Percentiles rank a stretch among this genome's conserved stretches.
phyloP scores from a whole-genome alignment of 805 yeast genomes.

The Metschnikowia kofuensis region DNA sequence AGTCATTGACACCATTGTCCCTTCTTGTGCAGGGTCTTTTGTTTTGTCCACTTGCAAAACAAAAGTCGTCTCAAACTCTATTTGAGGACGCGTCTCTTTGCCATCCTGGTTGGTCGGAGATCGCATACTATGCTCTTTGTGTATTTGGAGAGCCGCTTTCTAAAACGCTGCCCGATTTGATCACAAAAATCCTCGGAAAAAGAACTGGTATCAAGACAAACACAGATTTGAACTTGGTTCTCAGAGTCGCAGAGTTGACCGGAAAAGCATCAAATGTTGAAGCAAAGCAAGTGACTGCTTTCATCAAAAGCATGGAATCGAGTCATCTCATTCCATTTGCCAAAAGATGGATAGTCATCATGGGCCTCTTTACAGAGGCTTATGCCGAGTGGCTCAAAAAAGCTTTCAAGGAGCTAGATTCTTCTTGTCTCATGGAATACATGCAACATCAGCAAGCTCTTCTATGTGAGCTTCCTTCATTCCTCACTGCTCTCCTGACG shows the following conservation, averaged over 20 bases:
- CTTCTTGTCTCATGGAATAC: slow-evolving; percentile 1
- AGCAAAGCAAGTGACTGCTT: slow-evolving; percentile 13
- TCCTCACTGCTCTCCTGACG: slow-evolving; percentile 7
- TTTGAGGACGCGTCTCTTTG: slow-evolving; percentile 11
- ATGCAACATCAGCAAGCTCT: slow-evolving; percentile 1
- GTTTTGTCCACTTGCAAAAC: slow-evolving; percentile 22
- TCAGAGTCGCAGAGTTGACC: slow-evolving; percentile 51
- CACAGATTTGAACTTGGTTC: slow-evolving; percentile 28
- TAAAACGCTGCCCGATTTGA: slow-evolving; percentile 5
- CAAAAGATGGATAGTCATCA: slow-evolving; percentile 54
- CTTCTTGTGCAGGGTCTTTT: slow-evolving; percentile 40
- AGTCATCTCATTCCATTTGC: slow-evolving; percentile 7
- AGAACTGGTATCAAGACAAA: neutral
- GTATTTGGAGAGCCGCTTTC: slow-evolving; percentile 35
- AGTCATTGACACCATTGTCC: slow-evolving; percentile 7
- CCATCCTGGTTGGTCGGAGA: slow-evolving; percentile 39
- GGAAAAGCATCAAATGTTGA: slow-evolving; percentile 25
- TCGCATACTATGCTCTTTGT: slow-evolving; percentile 47
- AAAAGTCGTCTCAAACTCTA: slow-evolving; percentile 6
- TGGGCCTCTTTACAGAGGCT: slow-evolving; percentile 31
- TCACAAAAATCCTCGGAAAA: slow-evolving; percentile 14
- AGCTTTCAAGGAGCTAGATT: slow-evolving; percentile 1
- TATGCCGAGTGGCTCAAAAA: slow-evolving; percentile 8
- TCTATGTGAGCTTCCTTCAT: slow-evolving; percentile 12
- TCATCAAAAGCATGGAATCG: slow-evolving; percentile 12